Conservation (phyloP, 75 land plant genomes). For the Larix kaempferi region DNA sequence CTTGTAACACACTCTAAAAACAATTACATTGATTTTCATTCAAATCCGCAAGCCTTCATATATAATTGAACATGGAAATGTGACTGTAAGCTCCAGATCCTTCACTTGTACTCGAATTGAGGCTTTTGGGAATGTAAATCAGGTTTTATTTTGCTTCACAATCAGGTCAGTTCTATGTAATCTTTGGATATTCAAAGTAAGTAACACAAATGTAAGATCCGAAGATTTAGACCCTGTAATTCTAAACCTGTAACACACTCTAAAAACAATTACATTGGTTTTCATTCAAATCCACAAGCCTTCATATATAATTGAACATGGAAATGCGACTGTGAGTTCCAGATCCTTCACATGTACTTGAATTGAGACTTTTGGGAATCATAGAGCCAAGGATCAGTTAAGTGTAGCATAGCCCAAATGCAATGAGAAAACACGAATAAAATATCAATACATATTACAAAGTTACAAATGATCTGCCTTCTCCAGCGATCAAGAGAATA, state of each 20-base stretch:
- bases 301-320: background rate
- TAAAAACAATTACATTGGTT: background rate
- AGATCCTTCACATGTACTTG: background rate
- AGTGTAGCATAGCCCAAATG: background rate
- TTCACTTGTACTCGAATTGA: constrained; percentile 3
- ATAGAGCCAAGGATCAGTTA: constrained; percentile 5
- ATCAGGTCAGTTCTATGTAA: constrained; percentile 2
- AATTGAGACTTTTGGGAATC: background rate
- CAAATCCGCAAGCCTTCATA: background rate
- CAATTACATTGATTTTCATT: background rate
- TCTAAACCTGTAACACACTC: background rate
- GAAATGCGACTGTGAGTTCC: background rate
- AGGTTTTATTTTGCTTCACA: background rate
- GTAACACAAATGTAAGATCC: background rate
- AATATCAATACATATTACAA: constrained; percentile 9
- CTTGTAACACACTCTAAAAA: background rate
- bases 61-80: background rate
- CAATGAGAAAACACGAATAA: background rate
- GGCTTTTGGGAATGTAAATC: too few species aligned
- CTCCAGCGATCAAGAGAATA: background rate
- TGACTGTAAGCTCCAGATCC: background rate
- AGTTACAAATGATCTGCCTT: background rate
- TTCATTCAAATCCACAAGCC: background rate
- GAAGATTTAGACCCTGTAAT: background rate
- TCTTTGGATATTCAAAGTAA: background rate